Base-by-base conservation (phyloP, 2,329 filamentous ascomycete genomes). In the Mycocentrospora acerina region DNA sequence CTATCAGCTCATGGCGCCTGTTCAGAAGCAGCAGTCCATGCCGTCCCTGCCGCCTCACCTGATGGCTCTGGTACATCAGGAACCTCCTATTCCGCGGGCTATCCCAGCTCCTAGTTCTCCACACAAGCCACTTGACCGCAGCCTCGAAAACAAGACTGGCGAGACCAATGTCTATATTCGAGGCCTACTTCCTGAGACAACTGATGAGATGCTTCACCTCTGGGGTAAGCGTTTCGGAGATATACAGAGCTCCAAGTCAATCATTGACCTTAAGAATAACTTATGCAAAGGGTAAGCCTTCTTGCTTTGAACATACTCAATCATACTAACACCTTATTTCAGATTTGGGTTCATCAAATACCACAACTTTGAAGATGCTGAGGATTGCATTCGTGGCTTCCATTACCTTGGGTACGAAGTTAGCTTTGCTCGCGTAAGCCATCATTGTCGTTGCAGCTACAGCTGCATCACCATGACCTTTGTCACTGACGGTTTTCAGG, bases 321-420 rank as follows among this genome's bases (percentile, higher is more conserved):
- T 31, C 24, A 3, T 22, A 28, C 40, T 59, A 26, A 62, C 29
- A 18, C 1, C 7, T 15, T 2, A 6, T 40, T 13, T 14, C 57
- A 97, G 93, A 11, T 98, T 97, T 63, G 93, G 93, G 4, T 98
- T 98, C 65, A 91, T 95, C 67, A 95, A 96, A 69, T 98, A 95
- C 67, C 86, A 80, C 66, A 86, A 88, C 55, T 86, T 87, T 48
- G 83, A 85, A 38, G 85, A 96, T 52, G 95, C 93, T 10, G 90
- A 97, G 72, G 86, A 90, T 62, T 97, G 93, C 67, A 98, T 98
- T 62, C 88, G 90, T 36, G 93, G 89, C 29, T 96, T 98, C 66
- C 91, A 93, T 65, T 86, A 87, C 60, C 82, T 95, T 52, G 91
- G 91, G 37, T 98, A 97, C 63, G 93, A 98, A 74, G 91, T 95